Percentiles rank a stretch among this genome's conserved stretches.
phyloP scores from a whole-genome alignment of 2,329 filamentous ascomycete genomes.

The Helicocarpus griseus region DNA sequence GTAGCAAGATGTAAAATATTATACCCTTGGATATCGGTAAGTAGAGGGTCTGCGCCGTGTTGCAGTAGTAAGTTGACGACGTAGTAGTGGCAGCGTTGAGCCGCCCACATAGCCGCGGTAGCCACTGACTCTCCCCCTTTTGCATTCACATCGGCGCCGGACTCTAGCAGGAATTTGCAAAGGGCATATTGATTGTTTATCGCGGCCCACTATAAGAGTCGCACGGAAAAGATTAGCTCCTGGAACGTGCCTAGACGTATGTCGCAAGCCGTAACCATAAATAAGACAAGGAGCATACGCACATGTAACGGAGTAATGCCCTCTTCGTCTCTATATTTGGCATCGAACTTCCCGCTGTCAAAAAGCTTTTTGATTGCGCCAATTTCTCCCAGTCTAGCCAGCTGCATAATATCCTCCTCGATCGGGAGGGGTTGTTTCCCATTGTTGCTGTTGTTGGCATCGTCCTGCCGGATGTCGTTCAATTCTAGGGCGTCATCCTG shows the following conservation, averaged over 20 bases:
- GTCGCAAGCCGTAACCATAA: too few relatives aligned
- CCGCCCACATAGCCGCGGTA: conserved; percentile 92
- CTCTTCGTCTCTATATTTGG: conserved; percentile 77
- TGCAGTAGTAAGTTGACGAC: conserved; percentile 86
- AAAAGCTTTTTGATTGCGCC: conserved; percentile 81
- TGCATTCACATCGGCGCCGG: conserved; percentile 81
- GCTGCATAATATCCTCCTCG: conserved; percentile 87
- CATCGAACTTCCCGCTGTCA: conserved; percentile 69
- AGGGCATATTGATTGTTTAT: conserved; percentile 98
- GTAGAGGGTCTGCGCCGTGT: conserved; percentile 81
- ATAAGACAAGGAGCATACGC: conserved; percentile 27
- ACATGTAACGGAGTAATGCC: conserved; percentile 95
- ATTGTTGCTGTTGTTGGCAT: conserved; percentile 17
- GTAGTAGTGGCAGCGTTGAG: conserved; percentile 93
- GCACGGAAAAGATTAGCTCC: too few relatives aligned
- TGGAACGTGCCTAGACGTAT: too few relatives aligned
- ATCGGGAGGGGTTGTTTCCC: conserved; percentile 28
- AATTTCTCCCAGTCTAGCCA: conserved; percentile 81
- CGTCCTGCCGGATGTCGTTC: conserved; percentile 25
- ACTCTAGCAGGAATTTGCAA: conserved; percentile 85
- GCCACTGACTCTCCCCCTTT: conserved; percentile 93
- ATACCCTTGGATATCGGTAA: conserved; percentile 91
- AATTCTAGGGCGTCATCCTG: conserved; percentile 28
- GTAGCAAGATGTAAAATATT: conserved; percentile 96
- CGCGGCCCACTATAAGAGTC: conserved; percentile 77